Percentiles rank a stretch among this genome's conserved stretches.
Conservation (phyloP, 148 eudicot genomes). For the Cornus kousa region DNA sequence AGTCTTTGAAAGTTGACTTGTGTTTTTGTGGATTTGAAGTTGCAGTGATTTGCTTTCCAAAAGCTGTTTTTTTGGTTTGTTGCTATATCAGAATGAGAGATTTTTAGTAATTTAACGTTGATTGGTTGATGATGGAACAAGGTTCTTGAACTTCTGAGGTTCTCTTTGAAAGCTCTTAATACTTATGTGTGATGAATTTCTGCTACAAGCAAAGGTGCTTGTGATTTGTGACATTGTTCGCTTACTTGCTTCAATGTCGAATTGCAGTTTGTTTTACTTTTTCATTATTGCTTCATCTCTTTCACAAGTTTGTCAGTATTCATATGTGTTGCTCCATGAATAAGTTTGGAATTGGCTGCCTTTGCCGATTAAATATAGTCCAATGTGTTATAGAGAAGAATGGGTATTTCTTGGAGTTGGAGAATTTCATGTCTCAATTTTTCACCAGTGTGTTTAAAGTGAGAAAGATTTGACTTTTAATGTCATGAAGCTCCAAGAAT, state of each 20-base stretch:
- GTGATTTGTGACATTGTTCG: background rate
- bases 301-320: background rate
- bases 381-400: background rate
- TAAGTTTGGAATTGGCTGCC: slow-evolving; percentile 7
- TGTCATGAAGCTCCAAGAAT: background rate
- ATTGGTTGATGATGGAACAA: background rate
- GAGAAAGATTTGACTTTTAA: slow-evolving; percentile 2
- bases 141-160: background rate
- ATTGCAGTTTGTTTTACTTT: background rate
- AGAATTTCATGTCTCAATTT: background rate
- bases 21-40: slow-evolving; percentile 12
- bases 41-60: background rate
- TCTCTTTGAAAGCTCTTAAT: background rate
- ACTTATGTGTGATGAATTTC: background rate
- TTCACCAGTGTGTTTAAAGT: background rate
- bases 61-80: background rate
- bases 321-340: background rate
- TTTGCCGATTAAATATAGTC: background rate
- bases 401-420: background rate
- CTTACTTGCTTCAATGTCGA: background rate
- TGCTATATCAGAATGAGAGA: background rate
- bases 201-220: background rate
- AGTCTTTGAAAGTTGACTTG: slow-evolving; percentile 3
- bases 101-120: background rate
- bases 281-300: background rate